A percentile compares a stretch with the other conserved stretches of the same genome.
phyloP scores from a whole-genome alignment of 129 eudicot genomes.

The Glebionis coronaria region DNA sequence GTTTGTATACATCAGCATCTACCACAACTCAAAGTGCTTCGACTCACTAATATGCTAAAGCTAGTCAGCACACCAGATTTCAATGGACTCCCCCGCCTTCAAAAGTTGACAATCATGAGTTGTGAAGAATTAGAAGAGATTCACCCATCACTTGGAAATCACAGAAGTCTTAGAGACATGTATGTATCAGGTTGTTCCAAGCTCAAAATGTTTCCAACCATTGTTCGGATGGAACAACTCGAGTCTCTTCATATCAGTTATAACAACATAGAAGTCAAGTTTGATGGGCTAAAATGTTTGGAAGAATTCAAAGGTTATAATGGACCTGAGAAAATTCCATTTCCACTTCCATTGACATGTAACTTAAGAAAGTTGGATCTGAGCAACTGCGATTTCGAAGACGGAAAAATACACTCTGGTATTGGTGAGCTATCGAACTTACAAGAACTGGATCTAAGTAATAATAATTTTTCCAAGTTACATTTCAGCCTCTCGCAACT shows the following conservation, averaged over 20 bases:
- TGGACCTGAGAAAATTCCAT: too few species aligned
- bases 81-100: background rate
- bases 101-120: background rate
- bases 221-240: background rate
- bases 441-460: background rate
- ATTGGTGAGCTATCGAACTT: background rate
- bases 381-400: background rate
- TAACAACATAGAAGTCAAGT: too few species aligned
- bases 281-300: too few species aligned
- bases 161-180: background rate
- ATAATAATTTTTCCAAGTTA: too few species aligned
- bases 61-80: constrained; percentile 18
- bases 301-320: too few species aligned
- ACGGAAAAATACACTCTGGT: background rate
- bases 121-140: background rate
- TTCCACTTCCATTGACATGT: background rate
- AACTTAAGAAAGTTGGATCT: background rate
- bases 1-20: background rate
- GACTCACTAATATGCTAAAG: background rate
- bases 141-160: constrained; percentile 17
- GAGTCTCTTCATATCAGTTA: background rate
- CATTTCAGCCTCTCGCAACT: background rate
- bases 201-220: background rate
- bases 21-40: background rate
- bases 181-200: background rate